A percentile compares a stretch with the other conserved stretches of the same genome.
Evolutionary conservation across 2,329 filamentous ascomycete genomes (phyloP).

Genomic region (Paracamarosporium sp.): DNA sequence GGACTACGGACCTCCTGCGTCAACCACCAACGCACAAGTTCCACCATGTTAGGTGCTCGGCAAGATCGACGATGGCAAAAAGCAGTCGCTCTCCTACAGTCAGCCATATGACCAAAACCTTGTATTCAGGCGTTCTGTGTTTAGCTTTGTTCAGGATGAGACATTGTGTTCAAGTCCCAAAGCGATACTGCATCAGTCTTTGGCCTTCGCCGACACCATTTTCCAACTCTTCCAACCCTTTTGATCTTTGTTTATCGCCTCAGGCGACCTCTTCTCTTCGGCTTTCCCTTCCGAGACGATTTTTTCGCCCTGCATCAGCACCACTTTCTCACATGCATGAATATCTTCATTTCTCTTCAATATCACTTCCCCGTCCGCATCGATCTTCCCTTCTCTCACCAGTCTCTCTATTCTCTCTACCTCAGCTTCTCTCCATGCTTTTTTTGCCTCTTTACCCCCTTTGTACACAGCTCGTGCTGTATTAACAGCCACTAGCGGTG

Average conservation of each 20-base stretch:
- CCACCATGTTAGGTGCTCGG: background rate
- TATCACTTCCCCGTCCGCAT: background rate
- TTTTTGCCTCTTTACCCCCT: background rate
- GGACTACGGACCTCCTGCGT: background rate
- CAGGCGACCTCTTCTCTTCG: background rate
- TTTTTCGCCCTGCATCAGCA: background rate
- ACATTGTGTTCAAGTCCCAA: too few species aligned
- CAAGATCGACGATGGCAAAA: too few species aligned
- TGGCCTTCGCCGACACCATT: too few species aligned
- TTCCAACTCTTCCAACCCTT: background rate
- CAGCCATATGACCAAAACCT: too few species aligned
- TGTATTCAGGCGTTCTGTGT: too few species aligned
- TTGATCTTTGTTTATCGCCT: background rate
- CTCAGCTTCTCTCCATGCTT: background rate
- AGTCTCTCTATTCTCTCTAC: background rate
- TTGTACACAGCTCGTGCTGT: background rate
- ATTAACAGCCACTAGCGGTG: background rate
- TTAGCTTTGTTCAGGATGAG: too few species aligned
- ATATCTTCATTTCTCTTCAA: background rate
- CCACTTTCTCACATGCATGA: background rate
- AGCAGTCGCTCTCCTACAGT: too few species aligned
- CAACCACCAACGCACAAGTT: background rate
- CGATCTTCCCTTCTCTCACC: background rate
- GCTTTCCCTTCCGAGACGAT: background rate
- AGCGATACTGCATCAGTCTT: too few species aligned